Evolutionary conservation across 805 yeast genomes (phyloP), one percentile per base, ranked within the genome.

Genomic region (Spencermartinsiella europaea): DNA sequence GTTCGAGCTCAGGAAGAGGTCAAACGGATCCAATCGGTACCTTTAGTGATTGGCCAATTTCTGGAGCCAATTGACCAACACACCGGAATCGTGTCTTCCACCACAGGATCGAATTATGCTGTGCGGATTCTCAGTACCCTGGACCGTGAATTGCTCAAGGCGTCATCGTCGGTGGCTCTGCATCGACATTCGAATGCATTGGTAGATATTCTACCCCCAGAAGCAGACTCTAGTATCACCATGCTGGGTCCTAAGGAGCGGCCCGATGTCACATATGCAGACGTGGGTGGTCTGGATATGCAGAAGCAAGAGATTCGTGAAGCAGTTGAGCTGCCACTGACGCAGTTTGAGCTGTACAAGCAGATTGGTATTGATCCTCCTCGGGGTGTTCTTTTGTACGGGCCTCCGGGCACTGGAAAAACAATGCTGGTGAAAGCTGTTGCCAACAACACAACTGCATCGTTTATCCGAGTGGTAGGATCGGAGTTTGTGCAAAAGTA

Each of bases 351-450:
- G 60, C 74, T 95, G 55, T 93, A 93, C 70, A 85, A 87, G 62
- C 98, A 93, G 69, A 93, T 93, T 62, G 99, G 99, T 70, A 90
- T 93, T 55, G 98, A 93, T 61, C 99, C 99, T 16, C 99, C 99
- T 53, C 81, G 98, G 57, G 99, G 99, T 60, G 99, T 93, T 25
- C 70, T 93, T 57, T 73, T 93, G 51, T 93, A 93, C 68, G 99
- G 99, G n/a, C 98, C 99, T 8, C 99, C 99, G 40, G 99, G 99
- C 65, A 93, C 99, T 1, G 99, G 99, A 61, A 93, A 93, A 68
- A 93, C 99, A 19, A 90, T 93, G 98, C 77, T 93, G 64, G 99
- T 93, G 41, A 93, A 93, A 68, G 99, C 99, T 0, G 99, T 93
- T 40, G 99, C 99, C 10, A 91, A 93, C 69, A 81, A 91, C 47